Conservation (phyloP, 1,139 yeast genomes). For the Debaryomyces sp. region DNA sequence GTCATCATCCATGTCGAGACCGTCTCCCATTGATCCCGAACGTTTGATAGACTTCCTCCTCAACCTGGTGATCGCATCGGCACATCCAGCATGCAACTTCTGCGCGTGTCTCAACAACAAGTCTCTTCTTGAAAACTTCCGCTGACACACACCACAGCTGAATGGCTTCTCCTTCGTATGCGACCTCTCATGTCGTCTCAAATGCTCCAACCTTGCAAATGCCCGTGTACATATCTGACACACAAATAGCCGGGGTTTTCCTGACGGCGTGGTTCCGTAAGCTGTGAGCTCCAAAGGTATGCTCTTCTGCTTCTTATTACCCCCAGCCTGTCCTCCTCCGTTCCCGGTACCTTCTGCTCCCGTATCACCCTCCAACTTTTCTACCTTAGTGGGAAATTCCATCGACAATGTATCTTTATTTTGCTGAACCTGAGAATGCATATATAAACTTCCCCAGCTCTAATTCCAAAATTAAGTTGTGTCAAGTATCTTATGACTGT, state of each 20-base stretch:
- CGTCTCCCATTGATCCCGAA: constrained; percentile 18
- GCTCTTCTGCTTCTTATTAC: constrained; percentile 26
- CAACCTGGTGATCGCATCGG: constrained; percentile 52
- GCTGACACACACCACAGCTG: constrained; percentile 94
- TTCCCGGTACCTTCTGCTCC: not conserved
- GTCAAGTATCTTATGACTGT: not conserved
- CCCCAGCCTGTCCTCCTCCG: constrained; percentile 1
- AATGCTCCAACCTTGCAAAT: constrained; percentile 92
- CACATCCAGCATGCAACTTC: constrained; percentile 79
- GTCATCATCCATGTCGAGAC: not conserved
- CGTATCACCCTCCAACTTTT: not conserved
- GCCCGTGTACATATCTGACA: constrained; percentile 94
- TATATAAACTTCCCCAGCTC: not conserved
- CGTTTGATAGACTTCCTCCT: constrained; percentile 46
- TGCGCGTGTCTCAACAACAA: constrained; percentile 91
- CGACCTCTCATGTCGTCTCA: constrained; percentile 90
- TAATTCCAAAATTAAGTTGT: not conserved
- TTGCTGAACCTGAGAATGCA: constrained; percentile 5
- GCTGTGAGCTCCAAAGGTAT: constrained; percentile 49
- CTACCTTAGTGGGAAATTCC: constrained; percentile 4
- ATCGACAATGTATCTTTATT: constrained; percentile 1
- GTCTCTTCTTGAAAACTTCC: constrained; percentile 92
- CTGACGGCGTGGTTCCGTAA: constrained; percentile 69
- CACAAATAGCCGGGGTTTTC: constrained; percentile 89
- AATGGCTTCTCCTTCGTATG: constrained; percentile 98